Evolutionary conservation across 2,329 filamentous ascomycete genomes (phyloP).

Genomic region (Penicillium sp.): DNA sequence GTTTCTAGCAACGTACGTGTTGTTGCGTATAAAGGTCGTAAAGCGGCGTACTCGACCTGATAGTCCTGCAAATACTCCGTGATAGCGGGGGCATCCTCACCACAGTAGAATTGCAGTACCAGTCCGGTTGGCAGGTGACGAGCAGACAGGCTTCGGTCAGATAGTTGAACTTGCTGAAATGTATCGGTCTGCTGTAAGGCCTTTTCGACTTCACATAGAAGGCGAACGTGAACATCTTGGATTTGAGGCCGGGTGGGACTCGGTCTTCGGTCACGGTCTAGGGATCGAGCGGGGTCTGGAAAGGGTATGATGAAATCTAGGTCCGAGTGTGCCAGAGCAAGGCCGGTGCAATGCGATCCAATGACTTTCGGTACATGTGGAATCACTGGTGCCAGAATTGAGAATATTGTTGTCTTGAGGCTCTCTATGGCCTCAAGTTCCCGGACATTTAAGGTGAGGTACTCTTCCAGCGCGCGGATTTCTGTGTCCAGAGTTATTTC

Average conservation of each 20-base stretch:
- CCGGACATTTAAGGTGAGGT: slow-evolving; percentile 41
- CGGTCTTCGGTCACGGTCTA: slow-evolving; percentile 27
- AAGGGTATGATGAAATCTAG: slow-evolving; percentile 50
- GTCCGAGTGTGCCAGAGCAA: slow-evolving; percentile 53
- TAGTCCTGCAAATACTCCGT: slow-evolving; percentile 47
- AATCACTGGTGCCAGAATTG: slow-evolving; percentile 27
- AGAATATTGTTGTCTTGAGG: slow-evolving; percentile 29
- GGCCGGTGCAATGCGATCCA: slow-evolving; percentile 53
- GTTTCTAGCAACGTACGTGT: slow-evolving; percentile 51
- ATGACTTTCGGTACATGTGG: slow-evolving; percentile 43
- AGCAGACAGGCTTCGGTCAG: slow-evolving; percentile 28
- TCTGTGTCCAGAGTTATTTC: slow-evolving; percentile 42
- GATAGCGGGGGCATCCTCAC: slow-evolving; percentile 39
- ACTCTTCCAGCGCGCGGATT: slow-evolving; percentile 46
- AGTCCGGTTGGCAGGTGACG: slow-evolving; percentile 49
- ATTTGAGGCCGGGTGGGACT: slow-evolving; percentile 35
- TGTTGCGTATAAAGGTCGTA: slow-evolving; percentile 50
- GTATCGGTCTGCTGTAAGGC: slow-evolving; percentile 20
- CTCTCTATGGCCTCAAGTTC: slow-evolving; percentile 39
- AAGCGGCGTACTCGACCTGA: slow-evolving; percentile 47
- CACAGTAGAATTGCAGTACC: slow-evolving; percentile 51
- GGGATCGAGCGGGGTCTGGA: slow-evolving; percentile 23
- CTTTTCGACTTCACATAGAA: slow-evolving; percentile 25
- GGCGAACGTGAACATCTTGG: slow-evolving; percentile 21
- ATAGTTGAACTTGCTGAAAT: slow-evolving; percentile 23